These are phyloP conservation scores for Fusarium heterosporum DNA, from an alignment of 2,329 filamentous ascomycete genomes.

Conservation along the genomic window DNA sequence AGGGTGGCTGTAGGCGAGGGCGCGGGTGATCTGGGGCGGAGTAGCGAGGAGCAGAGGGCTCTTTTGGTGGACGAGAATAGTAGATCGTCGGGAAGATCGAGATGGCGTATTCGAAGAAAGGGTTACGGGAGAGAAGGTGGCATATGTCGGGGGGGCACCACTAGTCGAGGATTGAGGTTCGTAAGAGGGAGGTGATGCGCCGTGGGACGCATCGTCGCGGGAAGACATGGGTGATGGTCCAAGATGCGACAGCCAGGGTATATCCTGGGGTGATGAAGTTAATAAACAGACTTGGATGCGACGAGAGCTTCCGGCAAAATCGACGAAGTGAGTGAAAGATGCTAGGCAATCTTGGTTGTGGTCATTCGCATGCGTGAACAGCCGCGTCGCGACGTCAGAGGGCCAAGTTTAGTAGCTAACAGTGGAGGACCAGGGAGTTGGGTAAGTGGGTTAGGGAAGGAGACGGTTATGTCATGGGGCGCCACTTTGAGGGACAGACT, in stretches of 20 bases:
- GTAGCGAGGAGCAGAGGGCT: slow-evolving; percentile 92
- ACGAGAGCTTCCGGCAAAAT: not conserved
- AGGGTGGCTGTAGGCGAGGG: slow-evolving; percentile 94
- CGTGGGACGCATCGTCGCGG: slow-evolving; percentile 53
- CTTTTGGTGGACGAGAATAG: slow-evolving; percentile 96
- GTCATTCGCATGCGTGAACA: slow-evolving; percentile 21
- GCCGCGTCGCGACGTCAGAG: slow-evolving; percentile 44
- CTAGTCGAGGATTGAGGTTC: slow-evolving; percentile 50
- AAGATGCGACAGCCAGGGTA: slow-evolving; percentile 65
- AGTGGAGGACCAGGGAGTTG: slow-evolving; percentile 16
- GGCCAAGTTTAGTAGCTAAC: slow-evolving; percentile 33
- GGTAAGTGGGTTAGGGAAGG: slow-evolving; percentile 18
- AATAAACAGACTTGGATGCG: slow-evolving; percentile 21
- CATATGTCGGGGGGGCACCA: slow-evolving; percentile 76
- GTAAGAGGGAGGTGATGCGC: slow-evolving; percentile 51
- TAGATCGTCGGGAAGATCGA: slow-evolving; percentile 77
- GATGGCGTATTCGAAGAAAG: slow-evolving; percentile 74
- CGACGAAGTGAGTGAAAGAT: not conserved
- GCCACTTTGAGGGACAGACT: slow-evolving; percentile 33
- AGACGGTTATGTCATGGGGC: slow-evolving; percentile 44
- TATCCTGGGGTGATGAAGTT: slow-evolving; percentile 49
- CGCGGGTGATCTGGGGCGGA: slow-evolving; percentile 92
- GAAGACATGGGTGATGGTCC: slow-evolving; percentile 54
- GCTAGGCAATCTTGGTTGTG: slow-evolving; percentile 12
- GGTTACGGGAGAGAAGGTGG: slow-evolving; percentile 88